Percentiles rank a stretch among this genome's conserved stretches.
Evolutionary conservation across 768 basidiomycete species (phyloP).

Genomic region (Mycena rosella): DNA sequence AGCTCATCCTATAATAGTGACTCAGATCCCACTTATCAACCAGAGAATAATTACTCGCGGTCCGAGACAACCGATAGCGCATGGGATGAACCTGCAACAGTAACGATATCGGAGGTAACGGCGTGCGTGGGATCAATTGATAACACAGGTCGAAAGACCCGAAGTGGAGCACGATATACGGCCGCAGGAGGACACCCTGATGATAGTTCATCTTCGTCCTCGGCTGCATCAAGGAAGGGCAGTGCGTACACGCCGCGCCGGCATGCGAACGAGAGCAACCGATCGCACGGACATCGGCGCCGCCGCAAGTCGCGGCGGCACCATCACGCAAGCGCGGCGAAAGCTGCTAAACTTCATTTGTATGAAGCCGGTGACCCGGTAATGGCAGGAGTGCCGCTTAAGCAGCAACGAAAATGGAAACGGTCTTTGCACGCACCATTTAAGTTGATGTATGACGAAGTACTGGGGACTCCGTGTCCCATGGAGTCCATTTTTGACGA

Average conservation of each 20-base stretch:
- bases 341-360: too few relatives aligned
- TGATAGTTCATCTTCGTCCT: too few relatives aligned
- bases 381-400: neutral
- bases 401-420: neutral
- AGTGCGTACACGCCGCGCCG: too few relatives aligned
- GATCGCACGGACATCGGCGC: neutral
- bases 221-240: too few relatives aligned
- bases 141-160: neutral
- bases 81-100: neutral
- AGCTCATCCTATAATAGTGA: too few relatives aligned
- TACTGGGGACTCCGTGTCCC: neutral
- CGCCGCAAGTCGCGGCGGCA: neutral
- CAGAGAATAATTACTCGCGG: too few relatives aligned
- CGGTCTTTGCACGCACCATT: constrained; percentile 1
- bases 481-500: too few relatives aligned
- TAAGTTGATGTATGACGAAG: neutral
- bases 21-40: too few relatives aligned
- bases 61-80: neutral
- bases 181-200: too few relatives aligned
- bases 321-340: neutral
- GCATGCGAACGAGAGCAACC: too few relatives aligned
- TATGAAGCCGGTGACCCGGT: neutral
- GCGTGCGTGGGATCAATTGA: too few relatives aligned
- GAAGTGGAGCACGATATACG: neutral
- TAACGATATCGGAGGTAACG: neutral